phyloP scores from a whole-genome alignment of 2,329 filamentous ascomycete species.

The Raffaelea albimanens region DNA sequence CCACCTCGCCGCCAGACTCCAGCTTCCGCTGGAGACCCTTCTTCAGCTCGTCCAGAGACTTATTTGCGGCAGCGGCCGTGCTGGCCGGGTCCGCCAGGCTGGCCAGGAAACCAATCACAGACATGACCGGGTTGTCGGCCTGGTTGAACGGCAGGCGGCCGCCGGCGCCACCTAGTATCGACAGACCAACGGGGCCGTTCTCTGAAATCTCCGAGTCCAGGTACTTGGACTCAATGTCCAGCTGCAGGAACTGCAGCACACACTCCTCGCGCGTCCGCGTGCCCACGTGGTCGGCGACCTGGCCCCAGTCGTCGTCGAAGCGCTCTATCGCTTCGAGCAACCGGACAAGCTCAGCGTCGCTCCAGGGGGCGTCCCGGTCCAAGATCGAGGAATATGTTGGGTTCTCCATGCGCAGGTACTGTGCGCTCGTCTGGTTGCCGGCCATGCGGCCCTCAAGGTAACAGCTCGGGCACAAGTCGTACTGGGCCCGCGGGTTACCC shows the following conservation, averaged over 20 bases:
- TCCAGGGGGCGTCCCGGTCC: slow-evolving; percentile 83
- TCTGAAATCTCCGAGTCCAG: slow-evolving; percentile 63
- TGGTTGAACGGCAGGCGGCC: slow-evolving; percentile 85
- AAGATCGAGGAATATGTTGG: slow-evolving; percentile 68
- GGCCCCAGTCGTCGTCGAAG: slow-evolving; percentile 92
- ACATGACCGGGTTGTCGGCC: slow-evolving; percentile 92
- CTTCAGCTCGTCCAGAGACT: slow-evolving; percentile 79
- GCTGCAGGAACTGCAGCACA: slow-evolving; percentile 88
- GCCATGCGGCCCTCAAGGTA: slow-evolving; percentile 79
- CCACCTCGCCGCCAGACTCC: slow-evolving; percentile 40
- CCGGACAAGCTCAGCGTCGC: slow-evolving; percentile 78
- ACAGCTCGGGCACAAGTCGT: slow-evolving; percentile 86
- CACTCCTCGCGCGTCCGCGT: slow-evolving; percentile 92
- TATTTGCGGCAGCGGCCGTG: slow-evolving; percentile 81
- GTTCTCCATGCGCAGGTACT: slow-evolving; percentile 87
- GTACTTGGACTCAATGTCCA: slow-evolving; percentile 97
- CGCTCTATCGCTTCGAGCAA: slow-evolving; percentile 85
- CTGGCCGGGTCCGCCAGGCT: slow-evolving; percentile 83
- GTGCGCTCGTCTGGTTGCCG: slow-evolving; percentile 63
- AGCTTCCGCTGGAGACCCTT: slow-evolving; percentile 70
- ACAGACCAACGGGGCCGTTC: slow-evolving; percentile 46
- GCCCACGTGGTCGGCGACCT: slow-evolving; percentile 84
- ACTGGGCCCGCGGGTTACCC: slow-evolving; percentile 58
- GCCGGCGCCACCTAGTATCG: slow-evolving; percentile 60
- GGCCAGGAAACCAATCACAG: slow-evolving; percentile 88